Evolutionary conservation across 2,329 filamentous ascomycete genomes (phyloP).

Genomic region (Cladosporium cucumerinum): DNA sequence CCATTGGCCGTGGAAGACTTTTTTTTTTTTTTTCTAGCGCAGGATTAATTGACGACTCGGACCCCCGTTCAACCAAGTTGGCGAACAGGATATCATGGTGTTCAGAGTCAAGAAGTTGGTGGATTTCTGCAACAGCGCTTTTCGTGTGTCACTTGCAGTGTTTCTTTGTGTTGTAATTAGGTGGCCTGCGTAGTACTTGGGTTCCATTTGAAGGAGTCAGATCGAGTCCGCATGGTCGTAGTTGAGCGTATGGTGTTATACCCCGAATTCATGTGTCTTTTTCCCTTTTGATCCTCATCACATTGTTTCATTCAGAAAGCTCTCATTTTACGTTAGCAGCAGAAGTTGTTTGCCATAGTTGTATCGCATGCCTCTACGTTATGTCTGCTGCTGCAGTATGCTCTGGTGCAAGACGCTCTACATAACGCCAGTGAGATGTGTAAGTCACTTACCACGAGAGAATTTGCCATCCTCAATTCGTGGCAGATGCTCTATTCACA

Average conservation of each 20-base stretch:
- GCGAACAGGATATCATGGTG: not conserved
- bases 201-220: not conserved
- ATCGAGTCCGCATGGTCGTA: not conserved
- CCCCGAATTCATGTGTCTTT: constrained; percentile 9
- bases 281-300: not conserved
- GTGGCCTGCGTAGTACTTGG: not conserved
- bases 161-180: constrained; percentile 11
- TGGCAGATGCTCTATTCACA: not conserved
- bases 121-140: not conserved
- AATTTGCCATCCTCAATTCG: not conserved
- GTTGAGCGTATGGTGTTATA: constrained; percentile 16
- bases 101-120: not conserved
- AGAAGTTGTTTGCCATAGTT: not conserved
- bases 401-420: not conserved
- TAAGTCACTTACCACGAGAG: not conserved
- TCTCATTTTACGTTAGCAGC: not conserved
- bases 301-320: not conserved
- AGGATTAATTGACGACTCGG: not conserved
- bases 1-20: constrained; percentile 6
- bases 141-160: not conserved
- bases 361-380: not conserved
- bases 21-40: not conserved
- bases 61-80: not conserved
- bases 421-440: not conserved
- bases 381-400: not conserved